Evolutionary conservation across 805 yeast species (phyloP).

Genomic region (Nakazawaea ernobii): DNA sequence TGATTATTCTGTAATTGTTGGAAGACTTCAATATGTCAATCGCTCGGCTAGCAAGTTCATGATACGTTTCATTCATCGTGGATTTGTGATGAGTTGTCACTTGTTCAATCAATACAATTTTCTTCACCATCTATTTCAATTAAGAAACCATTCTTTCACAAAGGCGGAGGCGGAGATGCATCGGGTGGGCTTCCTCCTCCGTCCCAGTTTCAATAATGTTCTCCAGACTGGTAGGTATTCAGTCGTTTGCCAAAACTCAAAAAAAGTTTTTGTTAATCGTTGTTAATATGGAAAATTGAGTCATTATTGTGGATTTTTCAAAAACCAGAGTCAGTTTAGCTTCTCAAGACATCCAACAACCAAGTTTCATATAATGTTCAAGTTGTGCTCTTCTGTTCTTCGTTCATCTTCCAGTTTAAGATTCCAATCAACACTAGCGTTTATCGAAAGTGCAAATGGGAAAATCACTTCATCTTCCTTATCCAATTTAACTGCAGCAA

Average conservation of each 20-base stretch:
- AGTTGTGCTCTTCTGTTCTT: not conserved
- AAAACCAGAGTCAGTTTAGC: not conserved
- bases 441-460: constrained; percentile 58
- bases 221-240: no score
- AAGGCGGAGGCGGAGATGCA: no score
- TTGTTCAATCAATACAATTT: no score
- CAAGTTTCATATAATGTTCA: not conserved
- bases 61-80: constrained; percentile 4
- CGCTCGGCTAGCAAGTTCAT: constrained; percentile 4
- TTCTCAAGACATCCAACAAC: not conserved
- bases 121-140: no score
- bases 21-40: constrained; percentile 2
- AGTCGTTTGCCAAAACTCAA: no score
- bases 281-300: not conserved
- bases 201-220: no score
- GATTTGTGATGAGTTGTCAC: no score
- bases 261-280: no score
- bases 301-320: not conserved
- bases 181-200: not conserved
- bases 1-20: constrained; percentile 3
- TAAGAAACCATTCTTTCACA: no score
- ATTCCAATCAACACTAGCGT: constrained; percentile 67
- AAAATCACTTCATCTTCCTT: constrained; percentile 62
- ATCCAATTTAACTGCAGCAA: constrained; percentile 74
- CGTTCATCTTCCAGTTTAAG: constrained; percentile 23